Evolutionary conservation across 805 yeast genomes (phyloP).

Genomic region (Candida incommunis): DNA sequence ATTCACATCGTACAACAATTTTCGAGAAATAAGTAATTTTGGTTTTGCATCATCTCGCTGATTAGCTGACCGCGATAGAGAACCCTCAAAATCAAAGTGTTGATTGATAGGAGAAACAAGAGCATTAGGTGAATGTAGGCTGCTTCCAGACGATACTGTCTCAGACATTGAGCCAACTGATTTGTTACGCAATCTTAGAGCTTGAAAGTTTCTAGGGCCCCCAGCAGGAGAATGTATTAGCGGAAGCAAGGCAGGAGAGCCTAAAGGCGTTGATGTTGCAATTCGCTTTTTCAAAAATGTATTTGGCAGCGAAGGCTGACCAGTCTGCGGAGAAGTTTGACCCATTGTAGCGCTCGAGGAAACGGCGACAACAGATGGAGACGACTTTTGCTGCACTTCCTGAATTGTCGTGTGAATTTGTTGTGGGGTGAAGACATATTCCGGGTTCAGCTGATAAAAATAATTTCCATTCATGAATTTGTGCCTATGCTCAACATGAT

Average conservation of each 20-base stretch:
- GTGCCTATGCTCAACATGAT: slow-evolving; percentile 75
- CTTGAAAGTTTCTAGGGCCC: not conserved
- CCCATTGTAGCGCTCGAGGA: not conserved
- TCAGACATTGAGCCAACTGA: not conserved
- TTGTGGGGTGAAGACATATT: slow-evolving; percentile 24
- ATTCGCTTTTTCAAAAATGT: not conserved
- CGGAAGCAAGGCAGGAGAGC: not conserved
- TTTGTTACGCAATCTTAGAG: not conserved
- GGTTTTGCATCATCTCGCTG: slow-evolving; percentile 3
- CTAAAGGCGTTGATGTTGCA: not conserved
- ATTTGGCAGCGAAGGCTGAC: not conserved
- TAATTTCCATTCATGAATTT: slow-evolving; percentile 86
- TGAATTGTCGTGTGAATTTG: not conserved
- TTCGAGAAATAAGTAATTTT: slow-evolving; percentile 47
- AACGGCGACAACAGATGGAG: not conserved
- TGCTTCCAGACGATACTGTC: not conserved
- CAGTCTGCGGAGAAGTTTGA: not conserved
- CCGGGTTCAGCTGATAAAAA: slow-evolving; percentile 59
- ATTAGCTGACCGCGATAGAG: not conserved
- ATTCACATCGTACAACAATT: slow-evolving; percentile 62
- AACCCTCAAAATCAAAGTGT: not conserved
- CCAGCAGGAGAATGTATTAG: not conserved
- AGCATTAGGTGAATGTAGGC: not conserved
- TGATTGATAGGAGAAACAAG: not conserved
- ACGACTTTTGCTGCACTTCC: not conserved